Evolutionary conservation across 179 eudicot species (phyloP).

Genomic region (Actinidia chinensis): DNA sequence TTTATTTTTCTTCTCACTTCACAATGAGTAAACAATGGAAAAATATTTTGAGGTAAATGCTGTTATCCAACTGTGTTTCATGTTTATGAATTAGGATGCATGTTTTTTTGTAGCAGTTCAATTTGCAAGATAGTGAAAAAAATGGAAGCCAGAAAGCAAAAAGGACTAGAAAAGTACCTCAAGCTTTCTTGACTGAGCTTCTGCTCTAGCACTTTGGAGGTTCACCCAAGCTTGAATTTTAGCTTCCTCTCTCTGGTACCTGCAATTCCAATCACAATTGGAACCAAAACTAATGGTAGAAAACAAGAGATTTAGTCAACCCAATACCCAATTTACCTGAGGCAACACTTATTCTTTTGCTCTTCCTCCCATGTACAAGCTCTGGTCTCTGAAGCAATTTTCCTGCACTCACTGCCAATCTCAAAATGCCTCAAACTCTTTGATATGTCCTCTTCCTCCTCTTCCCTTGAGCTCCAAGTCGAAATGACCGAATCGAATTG

Average conservation of each 20-base stretch:
- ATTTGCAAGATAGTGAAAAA: not conserved
- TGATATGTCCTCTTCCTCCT: slow-evolving; percentile 89
- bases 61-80: not conserved
- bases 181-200: slow-evolving; percentile 88
- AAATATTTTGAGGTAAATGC: not conserved
- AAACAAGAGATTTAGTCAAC: not conserved
- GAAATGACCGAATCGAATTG: slow-evolving; percentile 51
- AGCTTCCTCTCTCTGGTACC: slow-evolving; percentile 94
- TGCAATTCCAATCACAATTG: slow-evolving; percentile 21
- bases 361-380: slow-evolving; percentile 73
- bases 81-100: no score
- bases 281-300: not conserved
- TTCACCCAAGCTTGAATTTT: slow-evolving; percentile 94
- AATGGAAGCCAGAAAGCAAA: slow-evolving; percentile 4
- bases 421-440: slow-evolving; percentile 94
- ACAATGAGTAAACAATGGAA: not conserved
- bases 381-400: slow-evolving; percentile 60
- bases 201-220: slow-evolving; percentile 88
- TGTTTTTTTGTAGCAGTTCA: not conserved
- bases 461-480: slow-evolving; percentile 84
- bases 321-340: slow-evolving; percentile 44
- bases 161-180: slow-evolving; percentile 48
- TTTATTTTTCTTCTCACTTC: not conserved
- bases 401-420: slow-evolving; percentile 43
- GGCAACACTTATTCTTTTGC: slow-evolving; percentile 66